Base-by-base conservation (phyloP, 2,329 filamentous ascomycete species). In the Colletotrichum sojae region DNA sequence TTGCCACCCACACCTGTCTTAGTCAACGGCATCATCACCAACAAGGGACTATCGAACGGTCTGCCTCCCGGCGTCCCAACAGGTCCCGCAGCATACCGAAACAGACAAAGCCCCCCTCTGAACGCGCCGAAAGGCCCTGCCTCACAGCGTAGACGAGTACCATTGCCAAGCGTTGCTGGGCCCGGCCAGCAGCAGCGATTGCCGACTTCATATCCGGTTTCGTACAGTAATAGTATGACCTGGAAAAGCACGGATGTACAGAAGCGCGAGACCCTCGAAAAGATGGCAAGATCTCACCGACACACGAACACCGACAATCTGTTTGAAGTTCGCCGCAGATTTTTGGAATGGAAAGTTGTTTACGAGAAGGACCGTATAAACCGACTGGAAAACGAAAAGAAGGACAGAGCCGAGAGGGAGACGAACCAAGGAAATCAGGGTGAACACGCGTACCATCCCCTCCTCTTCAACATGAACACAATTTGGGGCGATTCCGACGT, bases 191-290 rank as follows among this genome's bases (percentile, higher is more conserved):
- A 5, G 9, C 59, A 54, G 25, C 52, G n/a, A 31, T 20, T 31
- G 25, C 20, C 31, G 48, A n/a, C 56, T 27, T 6, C 60, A 48
- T 73, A 78, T 8, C 49, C 73, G 27, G 79, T 75, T 36, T 74
- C 75, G 20, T 82, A 80, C 80, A 76, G 80, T 15, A 78, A 81
- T 43, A 82, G 81, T 55, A 81, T 77, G 71, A 76, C 76, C 60
- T 83, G 81, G 81, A 73, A 77, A n/a, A 82, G 79, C 70, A 67
- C 74, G 10, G 75, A 76, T 46, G 77, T 76, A 20, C 76, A 75
- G 49, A 78, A 80, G 56, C 76, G 77, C n/a, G 74, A 71, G 36
- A 74, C 70, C 5, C 83, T 80, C 63, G 73, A 78, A n/a, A 82
- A 76, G 69, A 75, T 80, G 73, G 73, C 75, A 72, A 71, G 75